Evolutionary conservation across 1,284 basidiomycete genomes (phyloP).

Genomic region (Marasmius tenuissimus): DNA sequence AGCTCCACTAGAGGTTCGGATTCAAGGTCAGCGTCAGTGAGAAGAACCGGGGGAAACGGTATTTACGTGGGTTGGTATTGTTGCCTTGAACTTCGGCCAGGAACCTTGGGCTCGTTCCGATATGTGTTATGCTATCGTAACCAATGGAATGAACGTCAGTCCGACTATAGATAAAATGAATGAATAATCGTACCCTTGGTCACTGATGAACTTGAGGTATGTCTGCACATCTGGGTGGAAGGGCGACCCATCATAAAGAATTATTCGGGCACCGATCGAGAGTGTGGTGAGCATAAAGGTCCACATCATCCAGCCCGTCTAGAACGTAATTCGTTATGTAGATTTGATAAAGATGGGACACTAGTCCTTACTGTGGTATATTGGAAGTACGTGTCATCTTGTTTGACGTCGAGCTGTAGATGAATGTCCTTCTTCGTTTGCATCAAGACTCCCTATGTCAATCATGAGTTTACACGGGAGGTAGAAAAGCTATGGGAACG

Average conservation of each 20-base stretch:
- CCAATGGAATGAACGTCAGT: not conserved
- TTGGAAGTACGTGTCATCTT: conserved; percentile 64
- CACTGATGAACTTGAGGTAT: conserved; percentile 61
- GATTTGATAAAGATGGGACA: not conserved
- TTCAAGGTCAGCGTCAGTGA: not conserved
- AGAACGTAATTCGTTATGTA: not conserved
- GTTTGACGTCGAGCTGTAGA: conserved; percentile 40
- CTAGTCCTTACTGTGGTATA: conserved; percentile 57
- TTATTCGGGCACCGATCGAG: conserved; percentile 50
- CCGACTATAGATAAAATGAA: not conserved
- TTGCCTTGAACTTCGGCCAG: conserved; percentile 58
- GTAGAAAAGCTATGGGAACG: not conserved
- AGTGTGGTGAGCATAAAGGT: conserved; percentile 38
- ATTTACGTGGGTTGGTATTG: conserved; percentile 52
- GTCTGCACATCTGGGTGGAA: conserved; percentile 57
- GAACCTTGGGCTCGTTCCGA: conserved; percentile 69
- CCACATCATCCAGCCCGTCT: conserved; percentile 85
- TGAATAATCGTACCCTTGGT: conserved; percentile 46
- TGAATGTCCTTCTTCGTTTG: conserved; percentile 61
- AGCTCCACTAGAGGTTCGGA: conserved; percentile 39
- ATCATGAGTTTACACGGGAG: not conserved
- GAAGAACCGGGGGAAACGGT: conserved; percentile 11
- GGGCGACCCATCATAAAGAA: conserved; percentile 71
- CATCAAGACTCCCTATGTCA: conserved; percentile 56
- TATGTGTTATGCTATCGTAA: conserved; percentile 43